phyloP scores from a whole-genome alignment of 768 basidiomycete genomes.

The Russula ochroleuca region DNA sequence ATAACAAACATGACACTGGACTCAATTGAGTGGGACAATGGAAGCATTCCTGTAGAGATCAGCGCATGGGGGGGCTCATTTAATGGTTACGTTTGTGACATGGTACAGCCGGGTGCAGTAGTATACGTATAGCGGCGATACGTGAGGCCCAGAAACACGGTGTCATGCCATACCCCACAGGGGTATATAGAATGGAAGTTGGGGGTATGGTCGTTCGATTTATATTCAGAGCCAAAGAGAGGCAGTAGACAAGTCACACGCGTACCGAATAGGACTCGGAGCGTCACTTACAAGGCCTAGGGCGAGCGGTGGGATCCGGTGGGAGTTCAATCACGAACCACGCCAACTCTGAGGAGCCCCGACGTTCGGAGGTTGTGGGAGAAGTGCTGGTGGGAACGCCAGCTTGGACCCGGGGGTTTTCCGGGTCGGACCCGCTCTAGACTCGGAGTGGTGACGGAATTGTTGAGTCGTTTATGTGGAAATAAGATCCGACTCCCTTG shows the following conservation, averaged over 20 bases:
- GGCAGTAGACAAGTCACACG: background rate
- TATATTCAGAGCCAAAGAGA: background rate
- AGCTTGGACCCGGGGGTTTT: background rate
- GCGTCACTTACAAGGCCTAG: background rate
- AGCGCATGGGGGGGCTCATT: too few species aligned
- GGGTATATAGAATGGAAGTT: background rate
- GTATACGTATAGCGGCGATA: background rate
- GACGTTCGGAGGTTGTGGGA: background rate
- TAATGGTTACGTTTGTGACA: too few species aligned
- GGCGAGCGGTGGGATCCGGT: background rate
- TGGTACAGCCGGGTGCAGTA: background rate
- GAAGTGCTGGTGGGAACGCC: background rate
- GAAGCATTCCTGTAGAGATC: background rate
- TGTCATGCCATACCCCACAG: background rate
- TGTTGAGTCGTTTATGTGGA: too few species aligned
- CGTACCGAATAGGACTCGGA: background rate
- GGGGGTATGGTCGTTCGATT: background rate
- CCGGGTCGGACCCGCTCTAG: background rate
- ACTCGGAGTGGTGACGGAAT: too few species aligned
- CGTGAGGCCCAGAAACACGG: background rate
- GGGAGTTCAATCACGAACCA: background rate
- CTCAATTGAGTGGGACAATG: too few species aligned
- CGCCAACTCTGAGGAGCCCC: background rate
- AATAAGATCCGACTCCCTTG: too few species aligned
- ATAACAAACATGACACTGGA: background rate